phyloP scores from a whole-genome alignment of 306 rosid genomes.

The Boehmeria nivea region DNA sequence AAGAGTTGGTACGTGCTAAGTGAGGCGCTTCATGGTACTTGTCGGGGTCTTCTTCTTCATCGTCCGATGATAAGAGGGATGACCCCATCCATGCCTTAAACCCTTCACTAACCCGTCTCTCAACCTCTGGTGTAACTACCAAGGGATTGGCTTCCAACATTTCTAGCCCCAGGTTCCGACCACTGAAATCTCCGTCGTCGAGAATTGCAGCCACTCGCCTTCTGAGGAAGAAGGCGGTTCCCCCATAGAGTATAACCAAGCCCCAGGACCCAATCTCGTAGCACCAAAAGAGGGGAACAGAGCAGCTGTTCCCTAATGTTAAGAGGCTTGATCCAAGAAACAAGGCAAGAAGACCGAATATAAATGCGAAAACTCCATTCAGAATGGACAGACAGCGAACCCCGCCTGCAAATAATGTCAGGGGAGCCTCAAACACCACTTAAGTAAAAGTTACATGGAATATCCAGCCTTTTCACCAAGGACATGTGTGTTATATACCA shows the following conservation, averaged over 20 bases:
- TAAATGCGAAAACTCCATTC: constrained; percentile 63
- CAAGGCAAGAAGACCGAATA: constrained; percentile 82
- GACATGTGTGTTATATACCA: too few relatives aligned
- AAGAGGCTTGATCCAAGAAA: constrained; percentile 95
- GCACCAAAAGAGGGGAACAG: constrained; percentile 92
- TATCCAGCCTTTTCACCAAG: not conserved
- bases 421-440: too few relatives aligned
- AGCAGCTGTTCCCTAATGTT: constrained; percentile 76
- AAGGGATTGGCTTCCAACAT: constrained; percentile 76
- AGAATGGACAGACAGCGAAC: constrained; percentile 85
- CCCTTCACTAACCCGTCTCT: constrained; percentile 80
- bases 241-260: constrained; percentile 67
- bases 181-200: constrained; percentile 56
- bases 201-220: constrained; percentile 70
- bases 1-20: constrained; percentile 31
- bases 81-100: constrained; percentile 97
- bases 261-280: constrained; percentile 79
- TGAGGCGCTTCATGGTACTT: constrained; percentile 48
- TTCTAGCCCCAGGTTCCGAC: constrained; percentile 76
- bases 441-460: constrained; percentile 7
- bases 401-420: constrained; percentile 56
- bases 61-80: constrained; percentile 86
- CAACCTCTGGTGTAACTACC: constrained; percentile 83
- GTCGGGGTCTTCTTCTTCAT: constrained; percentile 83
- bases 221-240: constrained; percentile 77